phyloP scores from a whole-genome alignment of 2,329 filamentous ascomycete genomes.

The Colletotrichum sublineola region DNA sequence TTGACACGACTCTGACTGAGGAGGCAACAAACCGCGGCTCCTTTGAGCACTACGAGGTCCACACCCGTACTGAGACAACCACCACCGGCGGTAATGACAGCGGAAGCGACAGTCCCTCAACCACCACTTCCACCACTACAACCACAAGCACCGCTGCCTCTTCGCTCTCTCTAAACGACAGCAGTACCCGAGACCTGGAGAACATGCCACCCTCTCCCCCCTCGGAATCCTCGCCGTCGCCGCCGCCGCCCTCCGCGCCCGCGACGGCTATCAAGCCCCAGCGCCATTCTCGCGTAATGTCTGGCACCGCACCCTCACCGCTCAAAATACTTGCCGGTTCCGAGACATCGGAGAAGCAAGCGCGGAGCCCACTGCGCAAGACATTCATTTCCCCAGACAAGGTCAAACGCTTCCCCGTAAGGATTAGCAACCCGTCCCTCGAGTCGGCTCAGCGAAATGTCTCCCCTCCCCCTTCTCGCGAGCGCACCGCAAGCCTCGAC shows the following conservation, averaged over 20 bases:
- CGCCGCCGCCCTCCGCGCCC: slow-evolving; percentile 36
- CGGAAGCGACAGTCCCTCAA: slow-evolving; percentile 38
- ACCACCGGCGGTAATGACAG: slow-evolving; percentile 39
- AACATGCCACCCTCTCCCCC: slow-evolving; percentile 61
- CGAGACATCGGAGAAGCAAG: slow-evolving; percentile 48
- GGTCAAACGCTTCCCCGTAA: slow-evolving; percentile 73
- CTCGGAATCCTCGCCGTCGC: slow-evolving; percentile 39
- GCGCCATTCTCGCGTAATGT: slow-evolving; percentile 68
- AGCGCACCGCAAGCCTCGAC: slow-evolving; percentile 62
- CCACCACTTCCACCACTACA: slow-evolving; percentile 39
- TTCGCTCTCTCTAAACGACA: slow-evolving; percentile 49
- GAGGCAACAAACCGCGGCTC: slow-evolving; percentile 48
- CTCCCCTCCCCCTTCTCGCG: slow-evolving; percentile 43
- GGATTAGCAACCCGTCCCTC: slow-evolving; percentile 57
- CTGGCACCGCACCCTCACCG: slow-evolving; percentile 69
- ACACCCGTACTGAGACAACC: slow-evolving; percentile 47
- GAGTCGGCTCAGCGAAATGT: slow-evolving; percentile 38
- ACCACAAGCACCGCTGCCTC: slow-evolving; percentile 41
- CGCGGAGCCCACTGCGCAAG: slow-evolving; percentile 58
- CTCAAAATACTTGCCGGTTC: slow-evolving; percentile 65
- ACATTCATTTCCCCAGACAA: slow-evolving; percentile 48
- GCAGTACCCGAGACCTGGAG: slow-evolving; percentile 56
- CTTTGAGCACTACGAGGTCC: slow-evolving; percentile 53
- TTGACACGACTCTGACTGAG: slow-evolving; percentile 32
- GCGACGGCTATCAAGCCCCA: slow-evolving; percentile 43